Conservation (phyloP, 108 stramenopile genomes). For the Cyclotella choctawhatcheeana region DNA sequence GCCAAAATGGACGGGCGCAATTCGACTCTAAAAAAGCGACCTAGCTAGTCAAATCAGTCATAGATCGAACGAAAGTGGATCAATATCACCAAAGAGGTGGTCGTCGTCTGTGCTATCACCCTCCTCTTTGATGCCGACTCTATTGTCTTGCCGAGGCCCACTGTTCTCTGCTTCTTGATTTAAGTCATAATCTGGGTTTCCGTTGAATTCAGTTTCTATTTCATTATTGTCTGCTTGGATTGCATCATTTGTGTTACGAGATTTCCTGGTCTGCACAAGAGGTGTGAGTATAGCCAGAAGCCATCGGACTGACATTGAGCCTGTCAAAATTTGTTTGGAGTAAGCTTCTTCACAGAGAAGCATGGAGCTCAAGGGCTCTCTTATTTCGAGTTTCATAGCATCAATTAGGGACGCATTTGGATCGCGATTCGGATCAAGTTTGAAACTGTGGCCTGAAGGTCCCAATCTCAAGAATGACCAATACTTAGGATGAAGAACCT, state of each 20-base stretch:
- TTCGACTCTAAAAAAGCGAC: too few species aligned
- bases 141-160: background rate
- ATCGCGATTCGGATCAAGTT: background rate
- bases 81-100: background rate
- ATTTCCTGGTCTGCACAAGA: too few species aligned
- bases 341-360: slow-evolving; percentile 3
- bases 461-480: slow-evolving; percentile 26
- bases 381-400: background rate
- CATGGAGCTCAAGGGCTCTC: background rate
- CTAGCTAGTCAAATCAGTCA: too few species aligned
- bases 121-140: background rate
- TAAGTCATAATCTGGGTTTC: background rate
- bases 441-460: slow-evolving; percentile 15
- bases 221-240: too few species aligned
- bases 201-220: too few species aligned
- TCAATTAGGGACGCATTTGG: background rate
- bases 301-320: slow-evolving; percentile 10
- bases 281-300: slow-evolving; percentile 4
- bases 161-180: background rate
- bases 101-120: background rate
- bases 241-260: too few species aligned
- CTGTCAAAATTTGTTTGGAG: background rate
- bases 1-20: too few species aligned
- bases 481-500: slow-evolving; percentile 31
- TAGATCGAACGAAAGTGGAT: background rate